These are phyloP conservation scores for carrot (Daucus carota) DNA, from an alignment of 129 eudicot genomes.

Conservation along the genomic window DNA sequence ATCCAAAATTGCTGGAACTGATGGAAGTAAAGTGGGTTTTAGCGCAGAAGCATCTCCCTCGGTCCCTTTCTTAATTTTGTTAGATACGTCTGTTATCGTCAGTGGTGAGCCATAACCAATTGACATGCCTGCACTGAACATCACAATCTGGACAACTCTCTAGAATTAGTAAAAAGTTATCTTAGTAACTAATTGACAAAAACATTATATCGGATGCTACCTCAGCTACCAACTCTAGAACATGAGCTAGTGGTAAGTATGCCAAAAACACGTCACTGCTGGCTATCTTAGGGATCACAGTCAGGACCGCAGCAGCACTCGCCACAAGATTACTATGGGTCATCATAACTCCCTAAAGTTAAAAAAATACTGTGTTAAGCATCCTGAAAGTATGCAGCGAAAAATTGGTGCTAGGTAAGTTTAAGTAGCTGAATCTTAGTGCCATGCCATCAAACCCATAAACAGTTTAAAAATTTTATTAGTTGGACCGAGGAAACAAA, in stretches of 20 bases:
- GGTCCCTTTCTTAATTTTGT: slow-evolving; percentile 90
- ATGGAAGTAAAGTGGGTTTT: slow-evolving; percentile 86
- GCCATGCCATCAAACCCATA: not conserved
- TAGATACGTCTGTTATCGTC: slow-evolving; percentile 87
- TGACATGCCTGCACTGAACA: slow-evolving; percentile 65
- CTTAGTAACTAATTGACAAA: not conserved
- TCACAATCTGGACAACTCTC: slow-evolving; percentile 61
- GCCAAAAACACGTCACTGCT: slow-evolving; percentile 77
- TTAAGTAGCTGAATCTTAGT: not conserved
- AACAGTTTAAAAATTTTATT: not conserved
- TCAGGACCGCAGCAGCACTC: slow-evolving; percentile 88
- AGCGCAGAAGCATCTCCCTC: slow-evolving; percentile 77
- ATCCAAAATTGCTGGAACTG: slow-evolving; percentile 93
- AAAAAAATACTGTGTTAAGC: slow-evolving; percentile 6
- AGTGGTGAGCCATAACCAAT: slow-evolving; percentile 88
- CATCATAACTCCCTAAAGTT: slow-evolving; percentile 94
- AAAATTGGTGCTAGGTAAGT: not conserved
- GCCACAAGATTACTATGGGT: slow-evolving; percentile 91
- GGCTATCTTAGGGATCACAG: slow-evolving; percentile 72
- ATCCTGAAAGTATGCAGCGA: too few relatives aligned
- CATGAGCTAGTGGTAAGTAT: slow-evolving; percentile 90
- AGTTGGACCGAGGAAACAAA: slow-evolving; percentile 18
- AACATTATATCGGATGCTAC: slow-evolving; percentile 28
- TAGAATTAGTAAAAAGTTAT: slow-evolving; percentile 8
- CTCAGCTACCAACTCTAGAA: slow-evolving; percentile 96